Evolutionary conservation across 805 yeast species (phyloP).

Genomic region (Saturnispora zaruensis): DNA sequence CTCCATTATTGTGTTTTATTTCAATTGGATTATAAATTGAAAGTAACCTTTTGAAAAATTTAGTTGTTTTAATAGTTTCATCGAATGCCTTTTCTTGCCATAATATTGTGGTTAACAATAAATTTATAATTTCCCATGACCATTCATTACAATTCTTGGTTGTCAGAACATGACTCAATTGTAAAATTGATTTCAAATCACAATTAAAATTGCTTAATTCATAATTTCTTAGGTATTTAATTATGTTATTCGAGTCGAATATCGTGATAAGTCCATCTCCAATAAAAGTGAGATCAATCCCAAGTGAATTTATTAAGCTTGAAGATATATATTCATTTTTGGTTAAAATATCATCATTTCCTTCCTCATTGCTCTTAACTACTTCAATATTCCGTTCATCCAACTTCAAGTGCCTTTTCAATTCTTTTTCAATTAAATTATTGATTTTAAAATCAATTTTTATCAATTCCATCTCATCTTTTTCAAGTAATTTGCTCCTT

Average conservation of each 20-base stretch:
- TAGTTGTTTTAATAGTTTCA: conserved; percentile 69
- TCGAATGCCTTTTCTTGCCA: conserved; percentile 62
- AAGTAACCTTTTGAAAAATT: conserved; percentile 73
- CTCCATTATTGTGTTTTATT: conserved; percentile 45
- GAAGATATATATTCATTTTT: background rate
- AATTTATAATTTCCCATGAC: conserved; percentile 75
- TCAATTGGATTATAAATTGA: conserved; percentile 73
- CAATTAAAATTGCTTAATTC: conserved; percentile 40
- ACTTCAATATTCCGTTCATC: conserved; percentile 1
- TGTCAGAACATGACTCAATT: conserved; percentile 60
- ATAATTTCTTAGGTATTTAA: background rate
- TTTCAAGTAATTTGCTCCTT: conserved; percentile 48
- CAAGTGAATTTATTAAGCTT: background rate
- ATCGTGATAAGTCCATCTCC: background rate
- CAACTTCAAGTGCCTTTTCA: conserved; percentile 19
- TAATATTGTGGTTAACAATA: conserved; percentile 79
- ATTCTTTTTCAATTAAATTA: conserved; percentile 22
- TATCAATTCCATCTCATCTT: conserved; percentile 27
- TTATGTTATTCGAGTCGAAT: background rate
- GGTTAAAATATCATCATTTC: background rate
- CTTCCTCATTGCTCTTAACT: conserved; percentile 2
- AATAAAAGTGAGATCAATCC: background rate
- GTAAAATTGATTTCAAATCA: conserved; percentile 56
- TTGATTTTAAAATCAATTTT: conserved; percentile 24
- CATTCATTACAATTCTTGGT: conserved; percentile 76